A percentile compares a stretch with the other conserved stretches of the same genome.
These are phyloP conservation scores for Colletotrichum chrysophilum DNA, from an alignment of 2,329 filamentous ascomycete species.

Conservation along the genomic window DNA sequence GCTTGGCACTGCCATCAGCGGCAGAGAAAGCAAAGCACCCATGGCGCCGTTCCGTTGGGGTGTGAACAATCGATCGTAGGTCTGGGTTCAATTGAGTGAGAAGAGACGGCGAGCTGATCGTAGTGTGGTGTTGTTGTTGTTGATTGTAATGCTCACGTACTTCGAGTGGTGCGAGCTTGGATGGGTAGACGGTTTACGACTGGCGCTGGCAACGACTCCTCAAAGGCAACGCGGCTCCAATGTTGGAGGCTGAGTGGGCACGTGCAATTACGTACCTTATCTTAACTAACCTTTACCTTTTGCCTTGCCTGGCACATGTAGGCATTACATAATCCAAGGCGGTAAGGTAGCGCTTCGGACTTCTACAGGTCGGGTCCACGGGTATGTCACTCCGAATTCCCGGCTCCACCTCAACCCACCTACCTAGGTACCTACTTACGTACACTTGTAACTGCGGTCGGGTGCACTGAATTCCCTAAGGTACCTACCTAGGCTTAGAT, in stretches of 20 bases:
- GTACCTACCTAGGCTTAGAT: not conserved
- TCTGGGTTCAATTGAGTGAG: not conserved
- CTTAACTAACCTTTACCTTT: not conserved
- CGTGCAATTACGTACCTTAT: not conserved
- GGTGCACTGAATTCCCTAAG: not conserved
- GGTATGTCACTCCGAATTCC: not conserved
- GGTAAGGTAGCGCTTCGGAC: too few relatives aligned
- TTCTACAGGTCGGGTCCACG: too few relatives aligned
- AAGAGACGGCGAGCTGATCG: not conserved
- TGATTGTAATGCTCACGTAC: not conserved
- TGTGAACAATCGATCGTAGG: not conserved
- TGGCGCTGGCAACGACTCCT: not conserved
- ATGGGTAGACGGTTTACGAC: not conserved
- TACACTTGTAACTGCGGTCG: not conserved
- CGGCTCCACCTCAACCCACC: not conserved
- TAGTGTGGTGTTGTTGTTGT: not conserved
- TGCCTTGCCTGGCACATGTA: not conserved
- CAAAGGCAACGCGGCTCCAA: not conserved
- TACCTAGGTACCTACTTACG: not conserved
- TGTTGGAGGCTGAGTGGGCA: not conserved
- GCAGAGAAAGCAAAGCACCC: slow-evolving; percentile 90
- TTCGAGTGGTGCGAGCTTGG: not conserved
- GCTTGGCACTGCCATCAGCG: slow-evolving; percentile 87
- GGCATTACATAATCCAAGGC: too few relatives aligned
- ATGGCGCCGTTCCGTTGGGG: slow-evolving; percentile 54